These are phyloP conservation scores for Ustilago cynodontis DNA, from an alignment of 1,284 basidiomycete genomes.

Conservation along the genomic window DNA sequence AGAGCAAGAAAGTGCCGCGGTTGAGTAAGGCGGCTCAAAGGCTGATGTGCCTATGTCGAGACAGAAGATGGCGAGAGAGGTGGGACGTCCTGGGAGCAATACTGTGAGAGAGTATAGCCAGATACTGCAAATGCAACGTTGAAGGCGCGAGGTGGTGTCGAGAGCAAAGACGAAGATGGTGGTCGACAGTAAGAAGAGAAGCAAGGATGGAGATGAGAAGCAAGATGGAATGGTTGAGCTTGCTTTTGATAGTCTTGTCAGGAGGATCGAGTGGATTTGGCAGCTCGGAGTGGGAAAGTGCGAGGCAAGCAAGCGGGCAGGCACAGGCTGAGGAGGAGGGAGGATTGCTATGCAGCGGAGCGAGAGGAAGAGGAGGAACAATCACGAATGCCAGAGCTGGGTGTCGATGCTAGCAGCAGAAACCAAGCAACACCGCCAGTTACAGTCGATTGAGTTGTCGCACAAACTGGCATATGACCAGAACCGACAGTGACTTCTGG, in stretches of 20 bases:
- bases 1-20: neutral
- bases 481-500: neutral
- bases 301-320: conserved; percentile 5
- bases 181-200: neutral
- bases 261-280: conserved; percentile 10
- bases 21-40: neutral
- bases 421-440: neutral
- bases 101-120: neutral
- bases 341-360: conserved; percentile 13
- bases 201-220: conserved; percentile 5
- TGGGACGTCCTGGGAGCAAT: neutral
- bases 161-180: neutral
- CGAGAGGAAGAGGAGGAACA: neutral
- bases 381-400: conserved; percentile 8
- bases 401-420: conserved; percentile 1
- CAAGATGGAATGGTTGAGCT: neutral
- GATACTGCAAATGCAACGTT: neutral
- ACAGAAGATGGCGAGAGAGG: neutral
- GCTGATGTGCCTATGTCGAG: neutral
- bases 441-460: neutral
- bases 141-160: neutral
- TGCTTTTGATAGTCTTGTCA: conserved; percentile 9
- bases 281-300: neutral
- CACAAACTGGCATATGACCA: neutral
- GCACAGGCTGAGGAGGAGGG: neutral